A percentile compares a stretch with the other conserved stretches of the same genome.
These are phyloP conservation scores for Arabidopsis thaliana DNA, from an alignment of 345 rosid species.

Conservation along the genomic window DNA sequence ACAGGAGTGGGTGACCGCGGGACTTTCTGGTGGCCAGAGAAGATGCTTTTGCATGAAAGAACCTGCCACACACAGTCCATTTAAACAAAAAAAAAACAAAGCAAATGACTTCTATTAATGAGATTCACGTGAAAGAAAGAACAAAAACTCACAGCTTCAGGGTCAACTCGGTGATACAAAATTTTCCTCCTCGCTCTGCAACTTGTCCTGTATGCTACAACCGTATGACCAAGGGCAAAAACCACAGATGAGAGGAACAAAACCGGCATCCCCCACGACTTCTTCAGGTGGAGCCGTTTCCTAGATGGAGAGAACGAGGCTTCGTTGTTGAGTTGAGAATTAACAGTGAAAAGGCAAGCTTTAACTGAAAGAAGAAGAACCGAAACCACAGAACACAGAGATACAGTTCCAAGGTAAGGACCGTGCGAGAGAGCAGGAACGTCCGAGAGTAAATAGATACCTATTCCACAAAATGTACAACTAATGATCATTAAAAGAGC, in stretches of 20 bases:
- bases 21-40: slow-evolving; percentile 78
- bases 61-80: slow-evolving; percentile 53
- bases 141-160: slow-evolving; percentile 75
- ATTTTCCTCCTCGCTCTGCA: slow-evolving; percentile 85
- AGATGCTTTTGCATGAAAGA: slow-evolving; percentile 77
- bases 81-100: not conserved
- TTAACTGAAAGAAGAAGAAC: slow-evolving; percentile 76
- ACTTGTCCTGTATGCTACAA: slow-evolving; percentile 85
- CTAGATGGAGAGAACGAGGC: slow-evolving; percentile 69
- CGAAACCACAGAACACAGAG: slow-evolving; percentile 66
- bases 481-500: not conserved
- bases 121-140: not conserved
- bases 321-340: slow-evolving; percentile 73
- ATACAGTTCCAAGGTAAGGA: slow-evolving; percentile 84
- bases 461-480: slow-evolving; percentile 42
- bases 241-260: slow-evolving; percentile 84
- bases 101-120: not conserved
- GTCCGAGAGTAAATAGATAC: slow-evolving; percentile 76
- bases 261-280: slow-evolving; percentile 97
- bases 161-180: slow-evolving; percentile 79
- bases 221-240: slow-evolving; percentile 85
- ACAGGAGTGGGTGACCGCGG: slow-evolving; percentile 86
- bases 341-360: slow-evolving; percentile 76
- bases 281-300: slow-evolving; percentile 81
- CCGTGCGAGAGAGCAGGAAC: slow-evolving; percentile 80